Base-by-base conservation (phyloP, 805 yeast species). In the Debaryomyces prosopidis region DNA sequence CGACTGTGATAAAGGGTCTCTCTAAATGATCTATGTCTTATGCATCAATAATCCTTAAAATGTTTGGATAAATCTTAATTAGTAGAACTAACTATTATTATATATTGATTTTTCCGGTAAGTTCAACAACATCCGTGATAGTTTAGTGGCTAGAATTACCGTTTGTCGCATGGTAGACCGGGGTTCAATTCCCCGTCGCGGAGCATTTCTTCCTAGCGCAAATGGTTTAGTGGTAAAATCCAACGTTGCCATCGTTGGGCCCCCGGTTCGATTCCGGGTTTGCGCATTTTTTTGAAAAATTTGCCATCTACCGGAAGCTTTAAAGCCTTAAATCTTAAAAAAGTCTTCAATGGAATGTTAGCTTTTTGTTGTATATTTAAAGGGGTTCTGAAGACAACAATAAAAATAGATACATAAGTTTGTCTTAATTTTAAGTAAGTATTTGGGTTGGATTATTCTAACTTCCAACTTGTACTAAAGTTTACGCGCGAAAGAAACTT, bases 161-260 rank as follows among this genome's bases (percentile, higher is more conserved):
- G 54, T 47, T 51, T 51, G 54, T 51, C 54, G 54, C 54, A 47
- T 51, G 54, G 54, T 51, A 51, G 54, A 51, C 54, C 54, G 52
- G 54, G 54, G 54, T 51, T 51, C 54, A 51, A 51, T 51, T 51
- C 49, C 53, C 51, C 51, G 53, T 50, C 53, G 50, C 53, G 53
- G 53, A 50, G 53, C 44, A 26, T 35, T 36, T 43, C 32, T 17
- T 11, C 27, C 14, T 11, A 19, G 50, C 50, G 50, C 50, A 47
- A 47, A 47, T 47, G 50, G 50, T 47, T 47, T 47, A 47, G 50
- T 47, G 50, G 50, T 47, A 47, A 47, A 47, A 47, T 47, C 50
- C 50, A 47, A 47, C 50, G 50, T 47, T 47, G 50, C 50, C 50
- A 47, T 47, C 50, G 50, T 47, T 47, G 47, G 50, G 50, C 50